phyloP scores from a whole-genome alignment of 176 grass and related monocot genomes.

The Leersia perrieri region DNA sequence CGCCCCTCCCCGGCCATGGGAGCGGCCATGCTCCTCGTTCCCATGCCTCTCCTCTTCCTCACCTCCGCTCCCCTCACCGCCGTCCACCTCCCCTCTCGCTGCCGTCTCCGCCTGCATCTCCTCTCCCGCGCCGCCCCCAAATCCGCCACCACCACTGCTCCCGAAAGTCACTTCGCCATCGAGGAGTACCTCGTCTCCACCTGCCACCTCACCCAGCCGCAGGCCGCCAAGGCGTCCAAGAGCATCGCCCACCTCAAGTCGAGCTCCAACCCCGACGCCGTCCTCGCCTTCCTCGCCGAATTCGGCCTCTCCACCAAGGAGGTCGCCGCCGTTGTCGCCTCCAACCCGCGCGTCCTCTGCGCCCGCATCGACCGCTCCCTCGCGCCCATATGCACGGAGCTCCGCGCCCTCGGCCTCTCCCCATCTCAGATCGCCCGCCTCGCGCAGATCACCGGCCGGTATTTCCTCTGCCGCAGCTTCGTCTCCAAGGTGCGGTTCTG shows the following conservation, averaged over 20 bases:
- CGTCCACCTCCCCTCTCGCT: neutral
- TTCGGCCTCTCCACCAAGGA: constrained; percentile 42
- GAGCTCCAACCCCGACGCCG: constrained; percentile 45
- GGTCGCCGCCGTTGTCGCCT: constrained; percentile 42
- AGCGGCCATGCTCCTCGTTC: constrained; percentile 16
- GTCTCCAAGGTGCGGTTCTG: constrained; percentile 59
- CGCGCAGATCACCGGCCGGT: constrained; percentile 39
- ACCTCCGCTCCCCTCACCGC: constrained; percentile 23
- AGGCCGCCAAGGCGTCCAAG: constrained; percentile 54
- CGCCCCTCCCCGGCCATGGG: neutral
- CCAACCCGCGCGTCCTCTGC: constrained; percentile 54
- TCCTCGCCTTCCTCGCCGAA: constrained; percentile 45
- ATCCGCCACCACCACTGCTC: neutral
- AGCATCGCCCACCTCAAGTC: constrained; percentile 57
- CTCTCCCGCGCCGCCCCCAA: constrained; percentile 9
- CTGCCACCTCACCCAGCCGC: constrained; percentile 40
- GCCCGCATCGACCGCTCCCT: constrained; percentile 55
- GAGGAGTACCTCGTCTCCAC: constrained; percentile 52
- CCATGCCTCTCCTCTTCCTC: constrained; percentile 50
- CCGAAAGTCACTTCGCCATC: constrained; percentile 19
- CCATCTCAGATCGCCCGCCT: constrained; percentile 45
- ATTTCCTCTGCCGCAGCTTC: constrained; percentile 59
- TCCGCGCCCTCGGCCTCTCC: constrained; percentile 51
- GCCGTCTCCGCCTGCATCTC: constrained; percentile 10
- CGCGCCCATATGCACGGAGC: constrained; percentile 36